These are phyloP conservation scores for Trichoderma erinaceum DNA, from an alignment of 495 filamentous ascomycete genomes.

Conservation along the genomic window DNA sequence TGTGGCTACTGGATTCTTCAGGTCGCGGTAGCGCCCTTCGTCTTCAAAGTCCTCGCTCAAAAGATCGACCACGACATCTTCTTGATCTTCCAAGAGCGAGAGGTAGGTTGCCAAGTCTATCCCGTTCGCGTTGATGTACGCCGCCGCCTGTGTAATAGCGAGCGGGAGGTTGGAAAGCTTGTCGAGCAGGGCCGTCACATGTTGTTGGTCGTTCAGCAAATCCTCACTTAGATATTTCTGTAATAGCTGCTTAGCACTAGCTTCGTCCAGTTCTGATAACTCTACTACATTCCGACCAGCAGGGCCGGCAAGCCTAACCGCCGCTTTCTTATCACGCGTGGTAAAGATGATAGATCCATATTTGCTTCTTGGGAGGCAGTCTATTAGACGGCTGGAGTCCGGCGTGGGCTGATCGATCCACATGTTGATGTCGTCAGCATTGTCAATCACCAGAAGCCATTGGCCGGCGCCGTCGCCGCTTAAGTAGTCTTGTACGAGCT, in stretches of 20 bases:
- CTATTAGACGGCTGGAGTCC: slow-evolving; percentile 19
- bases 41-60: slow-evolving; percentile 49
- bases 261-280: slow-evolving; percentile 25
- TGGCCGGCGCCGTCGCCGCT: slow-evolving; percentile 18
- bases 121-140: slow-evolving; percentile 40
- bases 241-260: slow-evolving; percentile 23
- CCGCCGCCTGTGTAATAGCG: slow-evolving; percentile 42
- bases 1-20: slow-evolving; percentile 45
- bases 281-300: slow-evolving; percentile 26
- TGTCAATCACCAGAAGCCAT: slow-evolving; percentile 34
- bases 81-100: slow-evolving; percentile 34
- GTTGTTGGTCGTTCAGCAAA: slow-evolving; percentile 14
- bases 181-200: slow-evolving; percentile 23
- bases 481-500: slow-evolving; percentile 21
- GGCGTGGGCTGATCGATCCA: slow-evolving; percentile 17
- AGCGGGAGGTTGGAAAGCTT: slow-evolving; percentile 39
- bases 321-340: slow-evolving; percentile 28
- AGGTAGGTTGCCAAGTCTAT: slow-evolving; percentile 39
- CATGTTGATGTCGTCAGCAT: slow-evolving; percentile 27
- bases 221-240: slow-evolving; percentile 21
- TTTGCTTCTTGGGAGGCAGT: slow-evolving; percentile 29
- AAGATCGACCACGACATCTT: slow-evolving; percentile 34
- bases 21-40: slow-evolving; percentile 33
- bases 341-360: slow-evolving; percentile 31
- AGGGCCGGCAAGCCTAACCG: slow-evolving; percentile 21